A percentile compares a stretch with the other conserved stretches of the same genome.
phyloP scores from a whole-genome alignment of 1,139 yeast genomes.

The Debaryomyces psychrophilus region DNA sequence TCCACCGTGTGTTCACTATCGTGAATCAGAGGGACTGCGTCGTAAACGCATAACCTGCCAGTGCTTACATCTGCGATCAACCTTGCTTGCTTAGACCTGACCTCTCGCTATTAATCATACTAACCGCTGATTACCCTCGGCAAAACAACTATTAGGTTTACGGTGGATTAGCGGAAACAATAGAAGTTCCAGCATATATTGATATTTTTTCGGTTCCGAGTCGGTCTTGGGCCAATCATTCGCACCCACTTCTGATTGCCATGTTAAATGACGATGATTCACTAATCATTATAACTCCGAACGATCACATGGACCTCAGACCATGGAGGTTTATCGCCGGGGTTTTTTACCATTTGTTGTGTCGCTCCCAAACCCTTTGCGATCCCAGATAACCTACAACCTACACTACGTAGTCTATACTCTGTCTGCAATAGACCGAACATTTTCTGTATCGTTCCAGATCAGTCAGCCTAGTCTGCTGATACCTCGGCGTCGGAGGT shows the following conservation, averaged over 20 bases:
- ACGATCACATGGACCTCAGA: background rate
- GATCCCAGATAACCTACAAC: background rate
- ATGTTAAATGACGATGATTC: slow-evolving; percentile 5
- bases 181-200: background rate
- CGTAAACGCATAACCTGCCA: too few relatives aligned
- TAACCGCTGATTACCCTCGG: background rate
- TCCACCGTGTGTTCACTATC: too few relatives aligned
- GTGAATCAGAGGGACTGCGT: too few relatives aligned
- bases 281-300: slow-evolving; percentile 6
- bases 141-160: background rate
- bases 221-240: background rate
- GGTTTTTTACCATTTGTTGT: background rate
- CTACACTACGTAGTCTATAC: background rate
- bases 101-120: background rate
- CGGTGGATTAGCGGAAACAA: slow-evolving; percentile 4
- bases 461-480: background rate
- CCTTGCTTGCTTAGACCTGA: background rate
- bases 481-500: slow-evolving; percentile 5
- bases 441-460: background rate
- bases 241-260: background rate
- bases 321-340: background rate
- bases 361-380: background rate
- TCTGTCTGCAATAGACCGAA: background rate
- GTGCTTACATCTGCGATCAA: background rate
- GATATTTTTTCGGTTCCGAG: slow-evolving; percentile 7